Evolutionary conservation across 1,284 basidiomycete species (phyloP).

Genomic region (Malassezia sp.): DNA sequence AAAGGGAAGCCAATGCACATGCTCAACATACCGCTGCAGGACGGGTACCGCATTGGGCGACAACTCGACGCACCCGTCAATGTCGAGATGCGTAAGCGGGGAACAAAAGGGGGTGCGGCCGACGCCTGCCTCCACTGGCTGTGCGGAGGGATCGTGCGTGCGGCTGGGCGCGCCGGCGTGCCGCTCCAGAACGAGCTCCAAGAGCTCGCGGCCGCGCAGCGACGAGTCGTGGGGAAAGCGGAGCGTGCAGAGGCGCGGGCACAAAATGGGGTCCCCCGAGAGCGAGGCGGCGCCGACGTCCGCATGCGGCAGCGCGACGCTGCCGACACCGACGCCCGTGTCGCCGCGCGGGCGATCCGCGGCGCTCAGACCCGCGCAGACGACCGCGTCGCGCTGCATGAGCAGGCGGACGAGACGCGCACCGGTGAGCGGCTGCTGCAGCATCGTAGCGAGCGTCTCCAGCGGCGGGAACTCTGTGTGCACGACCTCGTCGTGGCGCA

Average conservation of each 20-base stretch:
- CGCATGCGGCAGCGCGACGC: too few relatives aligned
- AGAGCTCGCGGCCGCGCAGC: conserved; percentile 11
- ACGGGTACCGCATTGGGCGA: not conserved
- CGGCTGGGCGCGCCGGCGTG: too few relatives aligned
- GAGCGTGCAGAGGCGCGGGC: conserved; percentile 5
- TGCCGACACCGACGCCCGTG: too few relatives aligned
- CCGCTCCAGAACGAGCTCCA: conserved; percentile 13
- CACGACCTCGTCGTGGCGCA: conserved; percentile 8
- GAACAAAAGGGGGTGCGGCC: too few relatives aligned
- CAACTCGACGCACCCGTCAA: conserved; percentile 5
- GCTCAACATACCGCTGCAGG: too few relatives aligned
- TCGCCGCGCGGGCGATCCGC: too few relatives aligned
- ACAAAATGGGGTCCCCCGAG: not conserved
- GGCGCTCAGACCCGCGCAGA: too few relatives aligned
- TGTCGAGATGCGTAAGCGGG: not conserved
- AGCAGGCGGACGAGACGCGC: conserved; percentile 6
- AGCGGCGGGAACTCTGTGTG: not conserved
- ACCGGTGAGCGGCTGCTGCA: conserved; percentile 1
- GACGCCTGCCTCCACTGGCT: too few relatives aligned
- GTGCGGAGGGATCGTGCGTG: too few relatives aligned
- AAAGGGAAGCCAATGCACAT: too few relatives aligned
- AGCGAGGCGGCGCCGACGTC: not conserved
- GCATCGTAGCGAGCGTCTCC: not conserved
- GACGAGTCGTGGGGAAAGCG: not conserved
- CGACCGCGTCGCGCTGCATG: too few relatives aligned